phyloP scores from a whole-genome alignment of 192 early-diverging fungal species.

The Backusella macrospora region DNA sequence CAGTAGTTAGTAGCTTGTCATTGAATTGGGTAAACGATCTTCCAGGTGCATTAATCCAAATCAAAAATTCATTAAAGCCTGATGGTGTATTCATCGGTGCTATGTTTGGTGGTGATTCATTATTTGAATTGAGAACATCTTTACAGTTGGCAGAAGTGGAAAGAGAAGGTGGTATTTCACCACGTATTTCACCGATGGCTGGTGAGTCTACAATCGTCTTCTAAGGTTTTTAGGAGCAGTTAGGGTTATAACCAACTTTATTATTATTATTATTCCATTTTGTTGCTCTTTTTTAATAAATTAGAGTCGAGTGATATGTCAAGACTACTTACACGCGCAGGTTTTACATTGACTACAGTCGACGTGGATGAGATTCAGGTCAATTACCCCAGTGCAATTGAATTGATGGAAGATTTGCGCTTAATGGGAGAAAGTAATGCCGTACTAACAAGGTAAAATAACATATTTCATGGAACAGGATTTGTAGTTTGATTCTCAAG shows the following conservation, averaged over 20 bases:
- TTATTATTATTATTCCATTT: not conserved
- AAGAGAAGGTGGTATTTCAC: conserved; percentile 85
- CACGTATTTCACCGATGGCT: conserved; percentile 90
- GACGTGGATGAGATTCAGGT: conserved; percentile 92
- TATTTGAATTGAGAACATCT: conserved; percentile 91
- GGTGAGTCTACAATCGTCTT: conserved; percentile 42
- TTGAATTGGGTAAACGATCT: conserved; percentile 99
- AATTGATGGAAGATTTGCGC: conserved; percentile 85
- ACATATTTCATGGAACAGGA: not conserved
- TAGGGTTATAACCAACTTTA: not conserved
- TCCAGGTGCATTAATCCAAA: conserved; percentile 86
- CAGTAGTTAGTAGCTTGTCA: conserved; percentile 81
- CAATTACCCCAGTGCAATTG: conserved; percentile 90
- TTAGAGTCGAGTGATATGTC: conserved; percentile 76
- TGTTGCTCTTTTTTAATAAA: not conserved
- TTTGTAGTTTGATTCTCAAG: not conserved
- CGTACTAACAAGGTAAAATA: conserved; percentile 63
- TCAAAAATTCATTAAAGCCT: conserved; percentile 79
- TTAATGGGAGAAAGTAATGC: conserved; percentile 97
- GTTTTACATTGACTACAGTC: conserved; percentile 88
- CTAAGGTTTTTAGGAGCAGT: not conserved
- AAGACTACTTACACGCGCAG: conserved; percentile 77
- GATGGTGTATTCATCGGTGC: conserved; percentile 94
- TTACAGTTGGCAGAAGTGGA: conserved; percentile 93
- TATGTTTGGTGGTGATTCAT: conserved; percentile 94